A percentile compares a stretch with the other conserved stretches of the same genome.
Evolutionary conservation across 768 basidiomycete genomes (phyloP).

Genomic region (Imleria badia): DNA sequence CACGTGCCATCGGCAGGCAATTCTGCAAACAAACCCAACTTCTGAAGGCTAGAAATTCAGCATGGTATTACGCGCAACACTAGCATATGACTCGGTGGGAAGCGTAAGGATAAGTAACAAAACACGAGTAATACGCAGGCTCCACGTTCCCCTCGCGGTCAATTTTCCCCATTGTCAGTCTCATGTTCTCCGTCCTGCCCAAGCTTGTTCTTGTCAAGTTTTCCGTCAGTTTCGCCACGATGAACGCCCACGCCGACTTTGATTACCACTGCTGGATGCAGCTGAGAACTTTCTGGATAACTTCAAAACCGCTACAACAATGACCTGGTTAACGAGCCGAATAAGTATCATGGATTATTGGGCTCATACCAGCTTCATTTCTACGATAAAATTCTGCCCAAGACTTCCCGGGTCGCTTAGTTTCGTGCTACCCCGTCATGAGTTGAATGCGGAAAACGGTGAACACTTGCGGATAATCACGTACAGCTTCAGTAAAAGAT

Average conservation of each 20-base stretch:
- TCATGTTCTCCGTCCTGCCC: conserved; percentile 20
- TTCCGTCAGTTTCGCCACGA: conserved; percentile 23
- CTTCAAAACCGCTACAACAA: conserved; percentile 21
- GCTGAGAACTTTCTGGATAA: conserved; percentile 28
- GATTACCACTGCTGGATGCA: conserved; percentile 6
- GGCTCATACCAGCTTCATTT: conserved; percentile 47
- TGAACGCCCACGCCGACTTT: conserved; percentile 21
- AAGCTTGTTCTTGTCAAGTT: neutral
- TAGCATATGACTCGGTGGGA: neutral
- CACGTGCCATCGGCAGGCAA: conserved; percentile 25
- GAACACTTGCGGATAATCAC: conserved; percentile 9
- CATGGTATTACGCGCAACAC: conserved; percentile 9
- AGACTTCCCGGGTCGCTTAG: conserved; percentile 47
- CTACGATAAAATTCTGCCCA: conserved; percentile 63
- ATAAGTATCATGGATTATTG: neutral
- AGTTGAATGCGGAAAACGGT: neutral
- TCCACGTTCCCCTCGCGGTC: neutral
- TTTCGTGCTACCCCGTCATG: conserved; percentile 44
- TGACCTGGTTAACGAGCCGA: conserved; percentile 5
- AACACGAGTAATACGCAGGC: neutral
- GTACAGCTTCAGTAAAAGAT: conserved; percentile 50
- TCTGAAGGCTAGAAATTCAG: neutral
- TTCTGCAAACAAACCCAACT: conserved; percentile 14
- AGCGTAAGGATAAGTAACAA: neutral
- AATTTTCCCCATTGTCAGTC: conserved; percentile 17